Evolutionary conservation across 179 eudicot genomes (phyloP), one percentile per base, ranked within the genome.

Genomic region (Heliamphora pulchella): DNA sequence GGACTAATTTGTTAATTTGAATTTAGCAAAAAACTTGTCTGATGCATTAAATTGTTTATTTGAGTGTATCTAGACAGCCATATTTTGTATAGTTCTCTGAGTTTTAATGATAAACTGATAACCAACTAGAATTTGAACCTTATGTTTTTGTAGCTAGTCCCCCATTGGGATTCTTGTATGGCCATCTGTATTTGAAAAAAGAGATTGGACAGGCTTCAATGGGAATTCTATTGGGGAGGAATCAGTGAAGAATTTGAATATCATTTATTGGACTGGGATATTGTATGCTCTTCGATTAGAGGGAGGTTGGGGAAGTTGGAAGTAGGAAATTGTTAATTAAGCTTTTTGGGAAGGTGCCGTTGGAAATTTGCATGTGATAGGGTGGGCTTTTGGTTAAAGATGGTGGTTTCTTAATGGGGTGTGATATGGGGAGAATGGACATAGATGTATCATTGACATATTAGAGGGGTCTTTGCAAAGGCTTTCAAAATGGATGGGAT

Each of bases 121-220:
- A 3, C 2, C 54, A 43, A 6, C 71, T 67, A 67, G 71, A 17
- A 43, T 67, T 14, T 41, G 71, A 17, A n/a, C n/a, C 2, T 44
- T 69, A 44, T 68, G 43, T 5, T 69, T 15, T 44, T 14, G 53
- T 48, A 46, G 2, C 31, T 46, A 46, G 44, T 48, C 11, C 22
- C 74, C 54, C 74, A 17, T 69, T 17, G 20, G 53, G 74, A 17
- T 69, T 69, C 31, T 69, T 69, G 73, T 69, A 48, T 46, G 7
- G 53, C 8, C 15, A 17, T 43, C 10, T 8, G 46, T 17, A 20
- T 7, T 46, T 48, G 22, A 14, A 67, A 41, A 8, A 41, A 31
- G 31, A 31, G 31, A n/a, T 11, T 39, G 13, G 46, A 31, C 17
- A 66, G 44, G 70, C 71, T 67, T 67, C 8, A 67, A 67, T 10